Percentiles rank a stretch among this genome's conserved stretches.
Conservation (phyloP, 2,329 filamentous ascomycete genomes). For the Aspergillus unguis region DNA sequence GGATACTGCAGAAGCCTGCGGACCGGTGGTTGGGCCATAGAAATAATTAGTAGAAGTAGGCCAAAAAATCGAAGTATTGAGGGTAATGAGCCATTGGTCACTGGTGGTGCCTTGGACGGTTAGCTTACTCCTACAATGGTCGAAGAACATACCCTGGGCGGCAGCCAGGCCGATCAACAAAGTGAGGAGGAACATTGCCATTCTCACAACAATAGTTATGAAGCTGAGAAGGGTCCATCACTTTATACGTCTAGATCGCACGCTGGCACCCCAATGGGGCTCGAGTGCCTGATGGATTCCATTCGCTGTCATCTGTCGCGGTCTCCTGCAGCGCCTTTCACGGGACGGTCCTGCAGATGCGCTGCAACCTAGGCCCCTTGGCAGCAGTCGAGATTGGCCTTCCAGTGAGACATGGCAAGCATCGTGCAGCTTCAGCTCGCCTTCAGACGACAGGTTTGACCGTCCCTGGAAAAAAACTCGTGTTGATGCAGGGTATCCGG, state of each 20-base stretch:
- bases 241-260: neutral
- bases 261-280: neutral
- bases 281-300: neutral
- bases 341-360: neutral
- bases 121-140: neutral
- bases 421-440: neutral
- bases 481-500: neutral
- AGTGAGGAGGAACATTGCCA: neutral
- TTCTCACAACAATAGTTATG: neutral
- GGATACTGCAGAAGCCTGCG: conserved; percentile 18
- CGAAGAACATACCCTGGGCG: conserved; percentile 5
- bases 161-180: conserved; percentile 2
- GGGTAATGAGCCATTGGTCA: conserved; percentile 31
- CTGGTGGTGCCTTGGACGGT: conserved; percentile 13
- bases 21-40: conserved; percentile 22
- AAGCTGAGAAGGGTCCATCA: neutral
- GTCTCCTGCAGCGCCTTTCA: neutral
- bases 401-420: conserved; percentile 5
- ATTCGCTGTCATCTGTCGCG: conserved; percentile 1
- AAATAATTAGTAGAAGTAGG: conserved; percentile 25
- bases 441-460: conserved; percentile 3
- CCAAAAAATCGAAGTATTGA: conserved; percentile 23
- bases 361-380: conserved; percentile 6
- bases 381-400: conserved; percentile 6
- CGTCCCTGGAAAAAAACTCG: neutral